phyloP scores from a whole-genome alignment of 2,329 filamentous ascomycete genomes.

The Pseudogymnoascus sp. region DNA sequence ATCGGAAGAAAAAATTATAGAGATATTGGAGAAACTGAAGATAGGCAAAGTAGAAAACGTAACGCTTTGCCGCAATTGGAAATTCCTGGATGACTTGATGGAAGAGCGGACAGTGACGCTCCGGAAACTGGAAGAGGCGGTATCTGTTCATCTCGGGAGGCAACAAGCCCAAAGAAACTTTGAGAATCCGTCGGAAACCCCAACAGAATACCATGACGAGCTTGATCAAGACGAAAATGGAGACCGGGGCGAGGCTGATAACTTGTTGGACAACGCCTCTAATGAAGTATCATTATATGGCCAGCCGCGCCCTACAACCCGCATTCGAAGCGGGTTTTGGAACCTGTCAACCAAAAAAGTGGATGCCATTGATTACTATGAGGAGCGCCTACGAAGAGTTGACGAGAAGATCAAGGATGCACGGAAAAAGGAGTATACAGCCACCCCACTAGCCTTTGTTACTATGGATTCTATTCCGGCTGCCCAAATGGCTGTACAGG shows the following conservation, averaged over 20 bases:
- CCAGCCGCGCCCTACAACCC: constrained; percentile 56
- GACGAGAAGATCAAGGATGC: constrained; percentile 68
- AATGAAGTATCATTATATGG: constrained; percentile 33
- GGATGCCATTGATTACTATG: constrained; percentile 92
- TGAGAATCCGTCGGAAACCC: constrained; percentile 21
- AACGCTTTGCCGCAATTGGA: constrained; percentile 81
- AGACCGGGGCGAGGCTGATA: constrained; percentile 49
- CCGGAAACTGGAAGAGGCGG: constrained; percentile 71
- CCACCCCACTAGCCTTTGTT: constrained; percentile 84
- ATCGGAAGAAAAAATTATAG: constrained; percentile 75
- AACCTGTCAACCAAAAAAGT: constrained; percentile 64
- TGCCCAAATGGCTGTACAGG: constrained; percentile 92
- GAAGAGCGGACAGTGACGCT: constrained; percentile 58
- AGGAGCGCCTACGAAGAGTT: constrained; percentile 71
- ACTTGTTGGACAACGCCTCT: constrained; percentile 44
- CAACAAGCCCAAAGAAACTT: constrained; percentile 26
- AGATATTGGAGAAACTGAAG: constrained; percentile 77
- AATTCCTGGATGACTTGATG: constrained; percentile 68
- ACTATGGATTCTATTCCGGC: constrained; percentile 95
- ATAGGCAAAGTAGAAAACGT: constrained; percentile 89
- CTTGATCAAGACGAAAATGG: constrained; percentile 33
- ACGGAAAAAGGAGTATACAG: constrained; percentile 66
- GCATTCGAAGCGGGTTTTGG: constrained; percentile 72
- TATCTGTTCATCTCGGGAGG: constrained; percentile 65
- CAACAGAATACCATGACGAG: constrained; percentile 14